These are phyloP conservation scores for Aspergillus tamarii DNA, from an alignment of 2,329 filamentous ascomycete genomes.

Conservation along the genomic window DNA sequence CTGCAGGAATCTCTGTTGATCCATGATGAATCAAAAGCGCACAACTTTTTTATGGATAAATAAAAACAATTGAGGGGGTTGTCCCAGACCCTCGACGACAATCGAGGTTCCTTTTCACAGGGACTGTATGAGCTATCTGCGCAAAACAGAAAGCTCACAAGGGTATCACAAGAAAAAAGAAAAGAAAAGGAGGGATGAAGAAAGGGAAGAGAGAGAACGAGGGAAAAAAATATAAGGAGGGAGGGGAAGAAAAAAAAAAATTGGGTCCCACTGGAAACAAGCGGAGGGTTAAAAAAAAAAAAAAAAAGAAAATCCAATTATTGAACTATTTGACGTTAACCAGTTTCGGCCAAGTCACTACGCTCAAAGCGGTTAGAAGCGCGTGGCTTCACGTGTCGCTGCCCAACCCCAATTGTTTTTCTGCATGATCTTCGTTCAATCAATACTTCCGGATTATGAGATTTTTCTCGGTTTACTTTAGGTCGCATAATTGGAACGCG, in stretches of 20 bases:
- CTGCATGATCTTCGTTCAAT: background rate
- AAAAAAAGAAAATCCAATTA: background rate
- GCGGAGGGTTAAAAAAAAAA: background rate
- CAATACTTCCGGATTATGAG: background rate
- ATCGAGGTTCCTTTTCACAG: conserved; percentile 19
- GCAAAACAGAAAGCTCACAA: conserved; percentile 33
- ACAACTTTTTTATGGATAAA: conserved; percentile 9
- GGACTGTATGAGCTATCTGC: conserved; percentile 34
- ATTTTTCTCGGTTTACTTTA: background rate
- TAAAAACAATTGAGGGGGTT: conserved; percentile 14
- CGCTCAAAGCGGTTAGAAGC: background rate
- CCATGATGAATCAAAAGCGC: conserved; percentile 58
- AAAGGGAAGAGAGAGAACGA: conserved; percentile 13
- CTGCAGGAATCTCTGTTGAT: conserved; percentile 80
- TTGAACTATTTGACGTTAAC: background rate
- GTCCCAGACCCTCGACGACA: conserved; percentile 21
- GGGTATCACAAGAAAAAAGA: conserved; percentile 37
- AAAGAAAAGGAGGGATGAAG: conserved; percentile 22
- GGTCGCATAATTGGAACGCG: background rate
- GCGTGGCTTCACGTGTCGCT: conserved; percentile 8
- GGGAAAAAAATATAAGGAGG: conserved; percentile 14
- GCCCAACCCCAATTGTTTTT: conserved; percentile 6
- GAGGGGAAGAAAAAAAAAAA: background rate
- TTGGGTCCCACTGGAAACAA: background rate
- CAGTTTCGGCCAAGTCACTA: background rate